Percentiles rank a stretch among this genome's conserved stretches.
Evolutionary conservation across 78 protist species (phyloP).

Genomic region (Guillardia theta): DNA sequence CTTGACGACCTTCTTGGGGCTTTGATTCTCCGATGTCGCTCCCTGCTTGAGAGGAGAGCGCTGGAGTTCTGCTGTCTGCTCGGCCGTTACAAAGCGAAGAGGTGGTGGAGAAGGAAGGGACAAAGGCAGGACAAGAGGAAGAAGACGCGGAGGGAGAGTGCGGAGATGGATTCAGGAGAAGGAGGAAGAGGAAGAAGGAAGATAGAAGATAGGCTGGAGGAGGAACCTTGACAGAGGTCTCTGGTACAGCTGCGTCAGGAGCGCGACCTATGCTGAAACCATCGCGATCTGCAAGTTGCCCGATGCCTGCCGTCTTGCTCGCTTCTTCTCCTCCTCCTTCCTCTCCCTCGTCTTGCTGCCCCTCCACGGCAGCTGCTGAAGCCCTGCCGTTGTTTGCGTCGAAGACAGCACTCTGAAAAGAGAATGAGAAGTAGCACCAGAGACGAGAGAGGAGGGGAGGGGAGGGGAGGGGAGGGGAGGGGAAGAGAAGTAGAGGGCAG

Average conservation of each 20-base stretch:
- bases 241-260: neutral
- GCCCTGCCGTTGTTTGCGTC: neutral
- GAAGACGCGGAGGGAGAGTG: neutral
- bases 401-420: neutral
- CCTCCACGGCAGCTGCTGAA: neutral
- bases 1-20: no score
- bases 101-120: neutral
- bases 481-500: no score
- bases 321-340: neutral
- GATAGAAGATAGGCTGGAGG: neutral
- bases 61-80: no score
- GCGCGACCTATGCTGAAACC: constrained; percentile 47
- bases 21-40: no score
- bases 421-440: neutral
- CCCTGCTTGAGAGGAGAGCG: no score
- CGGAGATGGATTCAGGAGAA: neutral
- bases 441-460: no score
- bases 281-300: neutral
- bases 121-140: neutral
- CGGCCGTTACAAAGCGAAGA: neutral
- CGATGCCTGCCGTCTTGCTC: neutral
- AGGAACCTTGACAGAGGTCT: neutral
- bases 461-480: no score
- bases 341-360: neutral
- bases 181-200: no score